Base-by-base conservation (phyloP, 345 rosid species). In the Gossypioides kirkii region DNA sequence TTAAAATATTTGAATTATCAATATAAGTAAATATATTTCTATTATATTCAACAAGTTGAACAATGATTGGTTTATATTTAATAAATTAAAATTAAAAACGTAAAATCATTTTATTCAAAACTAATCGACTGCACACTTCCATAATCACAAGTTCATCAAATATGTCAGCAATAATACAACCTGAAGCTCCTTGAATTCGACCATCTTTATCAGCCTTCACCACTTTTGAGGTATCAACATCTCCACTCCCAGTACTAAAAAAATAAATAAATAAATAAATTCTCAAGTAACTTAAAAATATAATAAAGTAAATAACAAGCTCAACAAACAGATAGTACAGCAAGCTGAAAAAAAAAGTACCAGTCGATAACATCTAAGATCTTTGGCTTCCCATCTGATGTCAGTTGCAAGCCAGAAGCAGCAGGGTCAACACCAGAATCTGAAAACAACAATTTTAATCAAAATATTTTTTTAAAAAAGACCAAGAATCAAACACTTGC, bases 401-500 rank as follows among this genome's bases (percentile, higher is more conserved):
- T 95, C 55, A 87, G 82, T 70, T 91, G 94, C 76, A 92, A 84
- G 73, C 98, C 97, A 78, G 90, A 82, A 73, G 96, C 99, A 76
- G 94, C 93, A 41, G 99, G 98, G 64, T 92, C 99, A 72, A 92
- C 90, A 54, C 98, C 99, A 71, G 98, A 82, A 87, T 95, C 99
- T 95, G 79, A 17, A 16, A 46, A 32, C n/a, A 59, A 23, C 60
- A 56, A 56, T 23, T 22, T 56, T 2, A 56, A 23, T 10, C 61
- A 56, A 23, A 11, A 22, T 26, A 10, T 22, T 32, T 32, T 56
- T 26, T 3, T 3, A 16, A 32, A 16, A 32, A 28, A 13, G 14
- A 56, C 0, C 23, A 56, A 23, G 55, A 73, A 66, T 56, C 36
- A 38, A 52, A 65, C 3, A 62, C 28, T 25, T 8, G 23, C 11